Conservation (phyloP, 306 rosid species). For the Pyrus bretschneideri region DNA sequence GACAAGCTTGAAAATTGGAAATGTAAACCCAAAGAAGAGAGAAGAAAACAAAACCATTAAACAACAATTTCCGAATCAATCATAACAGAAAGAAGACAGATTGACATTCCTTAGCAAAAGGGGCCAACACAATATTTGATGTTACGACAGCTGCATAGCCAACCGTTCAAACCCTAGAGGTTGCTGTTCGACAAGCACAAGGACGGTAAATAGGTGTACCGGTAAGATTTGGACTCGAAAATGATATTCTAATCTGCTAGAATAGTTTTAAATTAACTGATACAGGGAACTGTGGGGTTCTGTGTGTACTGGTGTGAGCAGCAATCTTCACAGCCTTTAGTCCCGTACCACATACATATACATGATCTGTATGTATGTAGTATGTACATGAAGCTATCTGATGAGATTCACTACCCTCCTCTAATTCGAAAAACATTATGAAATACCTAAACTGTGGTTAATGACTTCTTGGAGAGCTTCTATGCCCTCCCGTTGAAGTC, state of each 20-base stretch:
- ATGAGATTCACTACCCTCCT: constrained; percentile 30
- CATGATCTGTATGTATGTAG: not conserved
- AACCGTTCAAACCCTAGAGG: not conserved
- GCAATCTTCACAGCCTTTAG: constrained; percentile 20
- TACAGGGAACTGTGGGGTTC: constrained; percentile 9
- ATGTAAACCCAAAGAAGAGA: not conserved
- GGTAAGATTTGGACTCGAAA: not conserved
- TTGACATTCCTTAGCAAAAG: not conserved
- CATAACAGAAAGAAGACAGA: not conserved
- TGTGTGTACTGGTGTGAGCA: constrained; percentile 7
- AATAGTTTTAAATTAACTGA: constrained; percentile 2
- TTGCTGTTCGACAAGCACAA: not conserved
- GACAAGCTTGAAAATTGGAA: not conserved
- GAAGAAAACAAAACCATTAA: not conserved
- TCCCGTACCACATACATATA: constrained; percentile 22
- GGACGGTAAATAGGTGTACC: not conserved
- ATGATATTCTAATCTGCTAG: not conserved
- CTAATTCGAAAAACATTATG: constrained; percentile 13
- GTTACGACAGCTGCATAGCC: not conserved
- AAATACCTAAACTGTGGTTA: constrained; percentile 8
- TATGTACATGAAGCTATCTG: constrained; percentile 48
- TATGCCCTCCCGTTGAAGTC: constrained; percentile 44
- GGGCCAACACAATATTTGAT: not conserved
- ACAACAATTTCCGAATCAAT: not conserved
- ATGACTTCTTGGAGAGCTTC: not conserved